These are phyloP conservation scores for Gossypium turneri DNA, from an alignment of 345 rosid genomes.

Conservation along the genomic window DNA sequence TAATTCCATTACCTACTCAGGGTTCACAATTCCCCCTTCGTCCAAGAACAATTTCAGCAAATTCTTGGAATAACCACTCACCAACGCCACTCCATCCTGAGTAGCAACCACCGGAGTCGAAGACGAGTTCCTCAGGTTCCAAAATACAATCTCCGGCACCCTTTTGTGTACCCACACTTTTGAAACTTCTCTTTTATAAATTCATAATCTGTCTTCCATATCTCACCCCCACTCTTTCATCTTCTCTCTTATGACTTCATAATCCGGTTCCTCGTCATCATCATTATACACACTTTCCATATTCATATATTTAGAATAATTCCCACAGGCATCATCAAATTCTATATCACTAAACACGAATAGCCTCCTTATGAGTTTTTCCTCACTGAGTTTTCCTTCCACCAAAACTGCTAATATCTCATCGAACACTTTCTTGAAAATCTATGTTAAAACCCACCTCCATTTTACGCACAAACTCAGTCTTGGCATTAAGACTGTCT, in stretches of 20 bases:
- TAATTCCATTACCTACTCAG: constrained; percentile 16
- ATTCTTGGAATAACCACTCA: constrained; percentile 28
- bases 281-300: neutral
- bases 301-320: neutral
- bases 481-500: constrained; percentile 5
- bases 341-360: constrained; percentile 27
- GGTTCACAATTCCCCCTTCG: constrained; percentile 12
- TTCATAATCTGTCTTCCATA: constrained; percentile 14
- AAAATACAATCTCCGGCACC: constrained; percentile 24
- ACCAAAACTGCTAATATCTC: neutral
- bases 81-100: constrained; percentile 21
- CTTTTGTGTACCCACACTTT: constrained; percentile 5
- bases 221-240: neutral
- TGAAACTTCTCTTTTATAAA: constrained; percentile 11
- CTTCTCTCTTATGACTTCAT: no score
- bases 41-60: constrained; percentile 24
- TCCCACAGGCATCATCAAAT: neutral
- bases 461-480: neutral
- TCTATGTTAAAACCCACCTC: neutral
- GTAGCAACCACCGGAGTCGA: constrained; percentile 11
- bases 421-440: constrained; percentile 11
- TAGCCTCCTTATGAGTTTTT: constrained; percentile 15
- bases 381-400: constrained; percentile 16
- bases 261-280: neutral
- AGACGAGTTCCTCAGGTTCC: constrained; percentile 16